Evolutionary conservation across 345 rosid species (phyloP).

Genomic region (Anastatica hierochuntica): DNA sequence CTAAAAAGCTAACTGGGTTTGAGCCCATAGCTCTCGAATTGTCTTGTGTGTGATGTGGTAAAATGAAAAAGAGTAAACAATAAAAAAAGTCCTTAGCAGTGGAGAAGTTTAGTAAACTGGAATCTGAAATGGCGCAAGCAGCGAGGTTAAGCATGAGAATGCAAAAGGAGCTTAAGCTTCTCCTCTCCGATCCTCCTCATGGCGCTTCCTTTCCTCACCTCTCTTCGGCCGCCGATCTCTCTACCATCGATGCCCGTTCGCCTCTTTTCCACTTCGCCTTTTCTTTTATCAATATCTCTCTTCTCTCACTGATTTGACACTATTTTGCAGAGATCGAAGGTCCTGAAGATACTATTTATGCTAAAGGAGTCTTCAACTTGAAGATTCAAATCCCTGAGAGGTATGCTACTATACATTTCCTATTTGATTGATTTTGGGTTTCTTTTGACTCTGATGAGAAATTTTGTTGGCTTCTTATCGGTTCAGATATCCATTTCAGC

Average conservation of each 20-base stretch:
- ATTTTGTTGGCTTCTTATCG: not conserved
- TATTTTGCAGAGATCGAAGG: conserved; percentile 46
- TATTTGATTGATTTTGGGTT: not conserved
- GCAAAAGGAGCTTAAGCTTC: conserved; percentile 81
- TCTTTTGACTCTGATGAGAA: not conserved
- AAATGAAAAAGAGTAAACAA: too few species aligned
- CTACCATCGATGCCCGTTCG: conserved; percentile 61
- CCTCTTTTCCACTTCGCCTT: too few species aligned
- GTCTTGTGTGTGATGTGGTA: too few species aligned
- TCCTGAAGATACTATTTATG: conserved; percentile 69
- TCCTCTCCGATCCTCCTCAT: conserved; percentile 71
- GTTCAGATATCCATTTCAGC: conserved; percentile 80
- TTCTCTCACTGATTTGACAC: not conserved
- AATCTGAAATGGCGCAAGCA: conserved; percentile 89
- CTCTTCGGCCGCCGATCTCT: conserved; percentile 37
- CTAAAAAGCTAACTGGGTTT: too few species aligned
- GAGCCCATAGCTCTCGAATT: too few species aligned
- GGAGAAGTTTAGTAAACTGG: too few species aligned
- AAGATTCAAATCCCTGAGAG: conserved; percentile 75
- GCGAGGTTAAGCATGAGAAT: conserved; percentile 60
- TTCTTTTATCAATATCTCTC: too few species aligned
- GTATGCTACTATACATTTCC: conserved; percentile 10
- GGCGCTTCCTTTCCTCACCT: conserved; percentile 59
- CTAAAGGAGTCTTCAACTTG: conserved; percentile 51
- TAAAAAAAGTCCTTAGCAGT: too few species aligned